These are phyloP conservation scores for Curvularia verruculosa DNA, from an alignment of 2,329 filamentous ascomycete genomes.

Conservation along the genomic window DNA sequence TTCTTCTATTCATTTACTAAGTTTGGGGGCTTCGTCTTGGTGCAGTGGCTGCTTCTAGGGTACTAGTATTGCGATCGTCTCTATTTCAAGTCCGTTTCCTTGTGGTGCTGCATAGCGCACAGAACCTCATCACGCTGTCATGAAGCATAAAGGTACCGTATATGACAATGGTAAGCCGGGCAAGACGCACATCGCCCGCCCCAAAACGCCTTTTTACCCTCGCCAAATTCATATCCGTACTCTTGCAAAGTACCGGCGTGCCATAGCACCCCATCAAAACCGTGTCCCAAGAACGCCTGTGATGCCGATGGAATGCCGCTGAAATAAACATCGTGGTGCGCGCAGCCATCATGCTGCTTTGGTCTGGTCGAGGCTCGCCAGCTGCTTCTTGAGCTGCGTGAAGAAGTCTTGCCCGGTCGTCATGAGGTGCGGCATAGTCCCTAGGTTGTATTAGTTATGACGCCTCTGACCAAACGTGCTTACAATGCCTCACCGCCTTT, in stretches of 20 bases:
- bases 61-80: not conserved
- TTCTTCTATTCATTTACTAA: too few relatives aligned
- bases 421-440: slow-evolving; percentile 50
- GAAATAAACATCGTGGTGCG: slow-evolving; percentile 30
- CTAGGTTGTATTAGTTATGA: slow-evolving; percentile 31
- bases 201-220: slow-evolving; percentile 36
- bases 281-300: slow-evolving; percentile 40
- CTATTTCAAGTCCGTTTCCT: not conserved
- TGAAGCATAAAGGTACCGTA: slow-evolving; percentile 38
- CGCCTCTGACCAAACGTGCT: too few relatives aligned
- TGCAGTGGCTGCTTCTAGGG: not conserved
- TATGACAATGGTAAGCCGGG: slow-evolving; percentile 21
- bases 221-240: slow-evolving; percentile 20
- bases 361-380: slow-evolving; percentile 48
- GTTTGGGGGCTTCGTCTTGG: not conserved
- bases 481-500: slow-evolving; percentile 43
- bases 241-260: slow-evolving; percentile 23
- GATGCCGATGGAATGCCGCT: slow-evolving; percentile 47
- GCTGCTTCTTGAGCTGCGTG: slow-evolving; percentile 54
- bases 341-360: slow-evolving; percentile 38
- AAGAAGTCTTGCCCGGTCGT: slow-evolving; percentile 55
- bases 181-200: slow-evolving; percentile 16
- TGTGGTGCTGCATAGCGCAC: not conserved
- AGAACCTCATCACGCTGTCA: slow-evolving; percentile 20
- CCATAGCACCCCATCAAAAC: slow-evolving; percentile 24